Base-by-base conservation (phyloP, 2,329 filamentous ascomycete genomes). In the Chrysoporthe austroafricana region DNA sequence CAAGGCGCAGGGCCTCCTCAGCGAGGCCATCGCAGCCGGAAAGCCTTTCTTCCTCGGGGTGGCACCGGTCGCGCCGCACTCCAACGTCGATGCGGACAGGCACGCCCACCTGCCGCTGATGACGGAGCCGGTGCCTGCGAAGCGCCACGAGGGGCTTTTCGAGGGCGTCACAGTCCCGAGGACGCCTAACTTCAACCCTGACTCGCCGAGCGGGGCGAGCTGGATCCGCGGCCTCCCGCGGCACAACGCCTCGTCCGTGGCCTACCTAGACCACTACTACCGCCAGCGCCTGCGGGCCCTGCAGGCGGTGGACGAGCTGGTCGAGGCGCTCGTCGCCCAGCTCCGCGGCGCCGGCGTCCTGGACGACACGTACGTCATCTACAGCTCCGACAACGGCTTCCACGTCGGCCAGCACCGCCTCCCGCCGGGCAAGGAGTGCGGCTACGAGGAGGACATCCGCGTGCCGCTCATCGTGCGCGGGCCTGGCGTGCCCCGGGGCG, bases 111-210 rank as follows among this genome's bases (percentile, higher is more conserved):
- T 71, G 69, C 69, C 71, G 26, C 72, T 73, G 4, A 78, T 81
- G 46, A 74, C 81, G 0, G 81, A 84, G 0, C 88, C 88, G 0
- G 80, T 89, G 16, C 82, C 87, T 0, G 84, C 88, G 0, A 78
- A 84, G 62, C 80, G 89, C 26, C 89, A 92, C 72, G 79, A 82
- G 39, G 77, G 88, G 71, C 79, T 91, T 0, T 92, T 92, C 73
- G 71, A 81, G 7, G 82, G 85, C 68, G 84, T 81, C 4, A 84
- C 81, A 42, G 84, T 92, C 0, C 90, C 90, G 0, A 79, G 90
- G n/a, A 88, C 83, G 0, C 78, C 81, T 0, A 86, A 89, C 72
- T 92, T 92, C 78, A 92, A 93, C 73, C 88, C 89, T 0, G 80
- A 85, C 18, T 70, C 77, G 71, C 77, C 81, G 4, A 79, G 78